Conservation (phyloP, 116 monocot species). For the Zostera marina region DNA sequence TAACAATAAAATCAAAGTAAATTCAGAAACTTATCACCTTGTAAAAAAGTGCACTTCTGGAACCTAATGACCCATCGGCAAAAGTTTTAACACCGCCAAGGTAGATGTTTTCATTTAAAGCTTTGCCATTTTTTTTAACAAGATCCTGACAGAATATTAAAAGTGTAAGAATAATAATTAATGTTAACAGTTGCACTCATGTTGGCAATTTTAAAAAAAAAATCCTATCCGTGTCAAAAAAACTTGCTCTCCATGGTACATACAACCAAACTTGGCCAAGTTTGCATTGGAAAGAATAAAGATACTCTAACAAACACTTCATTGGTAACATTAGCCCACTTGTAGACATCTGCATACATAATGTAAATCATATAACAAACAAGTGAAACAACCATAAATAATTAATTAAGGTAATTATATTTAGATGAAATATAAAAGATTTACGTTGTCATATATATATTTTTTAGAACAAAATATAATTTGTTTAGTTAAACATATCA, state of each 20-base stretch:
- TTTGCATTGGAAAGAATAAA: conserved; percentile 81
- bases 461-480: not conserved
- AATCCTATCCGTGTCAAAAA: not conserved
- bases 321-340: conserved; percentile 69
- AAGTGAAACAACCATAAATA: conserved; percentile 1
- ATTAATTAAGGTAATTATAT: not conserved
- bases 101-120: conserved; percentile 70
- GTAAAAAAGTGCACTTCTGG: conserved; percentile 85
- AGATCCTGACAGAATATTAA: conserved; percentile 36
- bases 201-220: not conserved
- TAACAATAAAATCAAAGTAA: conserved; percentile 1
- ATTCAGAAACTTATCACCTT: conserved; percentile 34
- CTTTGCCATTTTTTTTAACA: conserved; percentile 40
- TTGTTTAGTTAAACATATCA: not conserved
- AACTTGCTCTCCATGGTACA: conserved; percentile 7
- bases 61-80: conserved; percentile 90
- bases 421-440: not conserved
- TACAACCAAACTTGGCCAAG: conserved; percentile 71
- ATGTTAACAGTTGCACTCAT: not conserved
- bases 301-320: conserved; percentile 86
- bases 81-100: conserved; percentile 96
- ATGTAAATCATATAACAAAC: not conserved
- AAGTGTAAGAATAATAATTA: not conserved
- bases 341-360: conserved; percentile 55
- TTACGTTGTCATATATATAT: not conserved